A percentile compares a stretch with the other conserved stretches of the same genome.
These are phyloP conservation scores for Pythium angustatum DNA, from an alignment of 352 stramenopile species.

Conservation along the genomic window DNA sequence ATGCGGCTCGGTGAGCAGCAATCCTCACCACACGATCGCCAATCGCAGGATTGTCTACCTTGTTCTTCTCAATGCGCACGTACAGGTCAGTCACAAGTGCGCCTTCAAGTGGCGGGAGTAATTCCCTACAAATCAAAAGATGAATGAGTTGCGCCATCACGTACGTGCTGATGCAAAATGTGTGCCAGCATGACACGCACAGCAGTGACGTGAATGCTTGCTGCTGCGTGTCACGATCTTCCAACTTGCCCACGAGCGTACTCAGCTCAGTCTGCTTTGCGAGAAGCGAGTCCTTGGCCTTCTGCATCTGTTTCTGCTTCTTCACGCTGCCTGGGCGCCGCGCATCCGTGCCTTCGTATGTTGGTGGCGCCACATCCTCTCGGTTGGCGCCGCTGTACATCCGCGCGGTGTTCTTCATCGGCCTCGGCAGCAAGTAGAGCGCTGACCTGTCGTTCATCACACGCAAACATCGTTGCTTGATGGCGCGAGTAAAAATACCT, in stretches of 20 bases:
- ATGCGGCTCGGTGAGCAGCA: no score
- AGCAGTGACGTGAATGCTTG: slow-evolving; percentile 52
- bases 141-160: neutral
- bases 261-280: slow-evolving; percentile 45
- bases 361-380: neutral
- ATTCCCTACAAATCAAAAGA: slow-evolving; percentile 32
- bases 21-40: no score
- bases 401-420: slow-evolving; percentile 21
- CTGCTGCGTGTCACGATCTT: slow-evolving; percentile 71
- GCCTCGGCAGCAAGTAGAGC: neutral
- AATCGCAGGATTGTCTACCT: no score
- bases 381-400: neutral
- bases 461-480: neutral
- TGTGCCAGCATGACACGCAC: slow-evolving; percentile 24
- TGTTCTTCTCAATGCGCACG: slow-evolving; percentile 57
- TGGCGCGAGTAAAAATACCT: slow-evolving; percentile 21
- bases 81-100: slow-evolving; percentile 46
- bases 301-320: slow-evolving; percentile 37
- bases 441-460: neutral
- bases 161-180: neutral
- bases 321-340: slow-evolving; percentile 20
- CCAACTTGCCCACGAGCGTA: slow-evolving; percentile 50
- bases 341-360: neutral
- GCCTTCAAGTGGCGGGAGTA: slow-evolving; percentile 37
- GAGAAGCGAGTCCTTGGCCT: slow-evolving; percentile 41